Evolutionary conservation across 352 stramenopile genomes (phyloP).

Genomic region (Phytophthora macrochlamydospora): DNA sequence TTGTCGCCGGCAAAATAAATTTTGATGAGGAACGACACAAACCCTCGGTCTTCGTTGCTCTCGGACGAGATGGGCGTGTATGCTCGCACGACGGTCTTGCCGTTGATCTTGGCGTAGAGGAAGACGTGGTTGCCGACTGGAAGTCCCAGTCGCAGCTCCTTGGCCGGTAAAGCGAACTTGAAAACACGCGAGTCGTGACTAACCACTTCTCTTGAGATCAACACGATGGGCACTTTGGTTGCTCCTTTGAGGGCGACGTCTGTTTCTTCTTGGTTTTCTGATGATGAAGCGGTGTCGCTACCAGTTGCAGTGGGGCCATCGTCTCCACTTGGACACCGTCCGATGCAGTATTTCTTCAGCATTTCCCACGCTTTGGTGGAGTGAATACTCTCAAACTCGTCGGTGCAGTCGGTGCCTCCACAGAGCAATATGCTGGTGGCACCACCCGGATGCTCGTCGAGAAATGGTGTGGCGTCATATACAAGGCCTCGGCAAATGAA

Average conservation of each 20-base stretch:
- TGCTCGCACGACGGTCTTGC: slow-evolving; percentile 83
- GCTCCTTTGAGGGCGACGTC: slow-evolving; percentile 34
- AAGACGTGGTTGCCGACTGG: slow-evolving; percentile 93
- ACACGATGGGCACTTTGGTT: slow-evolving; percentile 44
- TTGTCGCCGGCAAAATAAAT: slow-evolving; percentile 82
- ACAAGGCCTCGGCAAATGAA: slow-evolving; percentile 94
- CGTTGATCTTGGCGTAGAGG: slow-evolving; percentile 68
- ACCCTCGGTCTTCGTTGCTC: slow-evolving; percentile 85
- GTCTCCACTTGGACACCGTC: slow-evolving; percentile 32
- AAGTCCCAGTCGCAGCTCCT: slow-evolving; percentile 83
- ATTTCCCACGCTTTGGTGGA: slow-evolving; percentile 91
- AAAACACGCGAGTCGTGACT: slow-evolving; percentile 86
- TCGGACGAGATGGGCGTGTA: slow-evolving; percentile 90
- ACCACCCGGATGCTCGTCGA: slow-evolving; percentile 89
- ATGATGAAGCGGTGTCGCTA: slow-evolving; percentile 25
- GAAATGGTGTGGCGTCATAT: slow-evolving; percentile 93
- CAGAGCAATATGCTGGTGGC: slow-evolving; percentile 73
- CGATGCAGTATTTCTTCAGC: slow-evolving; percentile 93
- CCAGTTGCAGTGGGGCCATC: slow-evolving; percentile 7
- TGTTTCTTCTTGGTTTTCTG: slow-evolving; percentile 22
- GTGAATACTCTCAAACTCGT: slow-evolving; percentile 96
- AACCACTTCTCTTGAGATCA: slow-evolving; percentile 57
- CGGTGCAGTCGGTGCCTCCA: slow-evolving; percentile 89
- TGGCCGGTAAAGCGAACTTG: slow-evolving; percentile 83
- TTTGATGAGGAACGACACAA: slow-evolving; percentile 94